Conservation (phyloP, 2,329 filamentous ascomycete species). For the Shiraia sp. region DNA sequence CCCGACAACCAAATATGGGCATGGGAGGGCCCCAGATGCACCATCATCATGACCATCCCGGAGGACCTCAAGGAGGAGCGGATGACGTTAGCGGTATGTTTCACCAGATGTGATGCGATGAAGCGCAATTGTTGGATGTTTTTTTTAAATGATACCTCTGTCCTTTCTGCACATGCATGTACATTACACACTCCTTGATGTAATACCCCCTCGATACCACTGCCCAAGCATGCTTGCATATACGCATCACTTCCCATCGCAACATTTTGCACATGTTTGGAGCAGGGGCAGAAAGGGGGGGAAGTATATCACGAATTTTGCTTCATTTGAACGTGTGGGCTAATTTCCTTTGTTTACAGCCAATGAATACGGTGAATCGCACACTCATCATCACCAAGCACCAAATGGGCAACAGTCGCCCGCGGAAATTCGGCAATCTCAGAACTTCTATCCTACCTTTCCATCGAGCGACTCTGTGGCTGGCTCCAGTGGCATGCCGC, state of each 20-base stretch:
- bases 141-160: constrained; percentile 49
- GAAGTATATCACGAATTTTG: constrained; percentile 20
- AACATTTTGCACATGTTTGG: constrained; percentile 31
- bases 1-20: constrained; percentile 67
- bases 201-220: constrained; percentile 48
- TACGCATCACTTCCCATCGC: constrained; percentile 18
- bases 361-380: constrained; percentile 63
- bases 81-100: constrained; percentile 97
- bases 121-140: constrained; percentile 43
- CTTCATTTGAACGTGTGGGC: constrained; percentile 46
- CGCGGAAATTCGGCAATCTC: constrained; percentile 71
- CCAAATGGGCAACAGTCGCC: constrained; percentile 59
- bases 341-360: constrained; percentile 55
- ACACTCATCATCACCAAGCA: constrained; percentile 69
- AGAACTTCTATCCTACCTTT: constrained; percentile 76
- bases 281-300: constrained; percentile 24
- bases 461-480: constrained; percentile 60
- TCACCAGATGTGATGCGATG: constrained; percentile 76
- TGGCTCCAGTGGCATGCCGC: constrained; percentile 63
- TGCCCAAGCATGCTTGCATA: constrained; percentile 39
- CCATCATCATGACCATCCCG: constrained; percentile 75
- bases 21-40: constrained; percentile 67
- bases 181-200: constrained; percentile 49
- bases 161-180: constrained; percentile 47
- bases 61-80: constrained; percentile 67